Conservation (phyloP, 345 rosid genomes). For the Ceriops decandra region DNA sequence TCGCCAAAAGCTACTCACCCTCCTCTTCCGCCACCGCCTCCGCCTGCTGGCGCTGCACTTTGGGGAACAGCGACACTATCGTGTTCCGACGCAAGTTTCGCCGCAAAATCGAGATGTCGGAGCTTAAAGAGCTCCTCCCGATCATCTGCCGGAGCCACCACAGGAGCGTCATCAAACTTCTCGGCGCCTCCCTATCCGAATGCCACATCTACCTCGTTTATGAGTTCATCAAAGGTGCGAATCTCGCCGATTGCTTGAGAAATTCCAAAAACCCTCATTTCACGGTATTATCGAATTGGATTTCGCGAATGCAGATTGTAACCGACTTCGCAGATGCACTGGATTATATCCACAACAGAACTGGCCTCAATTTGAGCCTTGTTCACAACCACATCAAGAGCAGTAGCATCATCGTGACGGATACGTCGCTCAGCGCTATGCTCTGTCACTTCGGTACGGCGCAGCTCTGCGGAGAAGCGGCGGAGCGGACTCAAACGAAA, state of each 20-base stretch:
- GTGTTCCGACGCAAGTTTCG: conserved; percentile 74
- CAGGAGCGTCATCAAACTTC: conserved; percentile 54
- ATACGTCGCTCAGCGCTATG: conserved; percentile 58
- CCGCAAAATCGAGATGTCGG: conserved; percentile 36
- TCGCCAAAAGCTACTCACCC: conserved; percentile 52
- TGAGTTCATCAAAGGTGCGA: conserved; percentile 57
- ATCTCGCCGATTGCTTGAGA: conserved; percentile 63
- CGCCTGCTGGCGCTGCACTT: conserved; percentile 67
- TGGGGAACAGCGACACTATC: conserved; percentile 57
- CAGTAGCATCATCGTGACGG: conserved; percentile 61
- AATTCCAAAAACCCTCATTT: conserved; percentile 55
- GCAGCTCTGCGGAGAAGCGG: conserved; percentile 68
- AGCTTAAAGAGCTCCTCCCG: conserved; percentile 48
- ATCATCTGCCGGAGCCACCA: conserved; percentile 72
- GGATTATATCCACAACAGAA: conserved; percentile 78
- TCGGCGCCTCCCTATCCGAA: conserved; percentile 68
- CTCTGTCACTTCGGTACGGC: conserved; percentile 86
- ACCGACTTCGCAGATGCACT: conserved; percentile 81
- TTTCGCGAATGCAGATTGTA: conserved; percentile 75
- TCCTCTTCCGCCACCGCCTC: conserved; percentile 40
- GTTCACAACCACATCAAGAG: conserved; percentile 79
- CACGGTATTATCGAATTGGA: conserved; percentile 74
- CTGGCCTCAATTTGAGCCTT: conserved; percentile 54
- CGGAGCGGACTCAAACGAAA: conserved; percentile 23
- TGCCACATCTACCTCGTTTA: conserved; percentile 72